Conservation (phyloP, 1,139 yeast species). For the Pichia sp. region DNA sequence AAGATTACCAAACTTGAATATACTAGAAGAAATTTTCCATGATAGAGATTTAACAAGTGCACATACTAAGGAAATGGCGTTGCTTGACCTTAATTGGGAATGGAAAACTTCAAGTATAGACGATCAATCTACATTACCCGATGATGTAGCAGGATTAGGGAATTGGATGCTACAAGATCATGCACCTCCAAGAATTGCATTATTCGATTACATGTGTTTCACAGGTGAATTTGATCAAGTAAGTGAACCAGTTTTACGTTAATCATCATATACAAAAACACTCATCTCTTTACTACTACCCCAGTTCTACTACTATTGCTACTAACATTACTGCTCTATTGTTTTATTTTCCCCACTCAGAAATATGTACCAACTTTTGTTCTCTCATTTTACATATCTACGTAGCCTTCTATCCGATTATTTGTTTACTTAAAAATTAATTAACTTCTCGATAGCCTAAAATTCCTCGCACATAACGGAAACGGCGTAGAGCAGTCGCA, state of each 20-base stretch:
- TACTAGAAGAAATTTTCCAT: conserved; percentile 6
- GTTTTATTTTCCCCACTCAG: too few relatives aligned
- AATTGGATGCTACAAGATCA: conserved; percentile 8
- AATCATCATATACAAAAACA: too few relatives aligned
- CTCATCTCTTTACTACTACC: too few relatives aligned
- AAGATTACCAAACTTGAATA: neutral
- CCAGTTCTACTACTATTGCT: too few relatives aligned
- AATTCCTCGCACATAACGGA: too few relatives aligned
- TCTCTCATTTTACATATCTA: too few relatives aligned
- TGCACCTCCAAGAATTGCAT: conserved; percentile 8
- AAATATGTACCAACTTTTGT: too few relatives aligned
- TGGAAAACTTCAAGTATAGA: neutral
- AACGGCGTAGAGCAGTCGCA: too few relatives aligned
- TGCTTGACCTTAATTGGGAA: neutral
- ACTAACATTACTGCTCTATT: too few relatives aligned
- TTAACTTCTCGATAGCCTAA: too few relatives aligned
- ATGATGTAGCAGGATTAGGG: conserved; percentile 1
- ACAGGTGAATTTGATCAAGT: conserved; percentile 1
- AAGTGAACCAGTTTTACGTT: neutral
- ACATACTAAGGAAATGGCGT: conserved; percentile 10
- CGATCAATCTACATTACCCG: neutral
- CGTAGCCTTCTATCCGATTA: too few relatives aligned
- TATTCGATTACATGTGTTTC: conserved; percentile 5
- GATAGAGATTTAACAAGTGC: neutral
- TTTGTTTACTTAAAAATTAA: too few relatives aligned